Conservation (phyloP, 768 basidiomycete genomes). For the Serendipita indica region DNA sequence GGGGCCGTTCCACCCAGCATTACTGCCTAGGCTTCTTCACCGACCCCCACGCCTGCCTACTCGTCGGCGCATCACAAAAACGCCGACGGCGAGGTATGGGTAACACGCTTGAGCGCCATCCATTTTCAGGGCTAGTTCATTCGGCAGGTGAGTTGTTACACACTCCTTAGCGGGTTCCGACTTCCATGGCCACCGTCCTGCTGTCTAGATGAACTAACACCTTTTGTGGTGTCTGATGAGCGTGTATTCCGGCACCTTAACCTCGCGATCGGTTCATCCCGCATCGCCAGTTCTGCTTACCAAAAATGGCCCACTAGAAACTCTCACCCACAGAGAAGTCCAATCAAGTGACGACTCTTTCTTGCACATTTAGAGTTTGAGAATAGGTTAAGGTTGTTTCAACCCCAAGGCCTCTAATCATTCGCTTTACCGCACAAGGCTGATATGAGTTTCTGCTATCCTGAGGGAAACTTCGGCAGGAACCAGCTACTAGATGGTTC, state of each 20-base stretch:
- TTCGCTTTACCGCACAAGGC: conserved; percentile 58
- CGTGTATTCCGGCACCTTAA: conserved; percentile 62
- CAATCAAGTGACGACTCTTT: conserved; percentile 36
- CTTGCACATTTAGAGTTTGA: conserved; percentile 56
- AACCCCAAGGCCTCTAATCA: conserved; percentile 85
- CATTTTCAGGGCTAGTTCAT: conserved; percentile 85
- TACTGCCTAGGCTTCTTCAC: conserved; percentile 66
- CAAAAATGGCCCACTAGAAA: conserved; percentile 62
- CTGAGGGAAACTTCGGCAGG: conserved; percentile 80
- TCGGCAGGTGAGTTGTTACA: conserved; percentile 84
- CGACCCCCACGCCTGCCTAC: conserved; percentile 66
- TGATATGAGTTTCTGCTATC: conserved; percentile 49
- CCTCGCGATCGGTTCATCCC: conserved; percentile 55
- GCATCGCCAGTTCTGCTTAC: conserved; percentile 60
- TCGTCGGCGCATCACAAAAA: conserved; percentile 56
- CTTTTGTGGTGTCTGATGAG: conserved; percentile 31
- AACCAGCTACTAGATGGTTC: conserved; percentile 90
- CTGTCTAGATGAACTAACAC: conserved; percentile 81
- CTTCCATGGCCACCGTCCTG: conserved; percentile 81
- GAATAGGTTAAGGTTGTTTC: conserved; percentile 80
- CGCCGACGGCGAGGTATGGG: conserved; percentile 70
- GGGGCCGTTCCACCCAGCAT: conserved; percentile 61
- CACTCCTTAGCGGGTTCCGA: conserved; percentile 76
- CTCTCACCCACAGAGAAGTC: conserved; percentile 43
- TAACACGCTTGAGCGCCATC: conserved; percentile 79